Percentiles rank a stretch among this genome's conserved stretches.
Conservation (phyloP, 306 rosid species). For the Phaseolus lunatus region DNA sequence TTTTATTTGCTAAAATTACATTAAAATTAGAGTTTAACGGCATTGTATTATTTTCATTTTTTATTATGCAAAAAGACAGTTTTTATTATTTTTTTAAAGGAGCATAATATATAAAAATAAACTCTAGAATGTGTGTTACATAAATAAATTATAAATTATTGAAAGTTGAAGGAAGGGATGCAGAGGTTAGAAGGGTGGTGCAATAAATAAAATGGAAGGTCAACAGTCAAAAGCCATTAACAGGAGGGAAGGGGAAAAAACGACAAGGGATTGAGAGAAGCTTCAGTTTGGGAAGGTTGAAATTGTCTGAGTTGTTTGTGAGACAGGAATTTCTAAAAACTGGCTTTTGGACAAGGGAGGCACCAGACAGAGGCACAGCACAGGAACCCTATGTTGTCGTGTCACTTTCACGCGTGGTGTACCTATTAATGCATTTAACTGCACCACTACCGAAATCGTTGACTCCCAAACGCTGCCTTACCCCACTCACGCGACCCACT, state of each 20-base stretch:
- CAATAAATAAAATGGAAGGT: not conserved
- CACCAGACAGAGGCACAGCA: constrained; percentile 19
- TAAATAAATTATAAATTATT: too few relatives aligned
- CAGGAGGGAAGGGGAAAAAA: not conserved
- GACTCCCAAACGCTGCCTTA: constrained; percentile 47
- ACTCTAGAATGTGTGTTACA: too few relatives aligned
- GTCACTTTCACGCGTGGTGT: constrained; percentile 62
- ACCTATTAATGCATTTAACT: constrained; percentile 43
- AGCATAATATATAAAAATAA: too few relatives aligned
- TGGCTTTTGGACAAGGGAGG: not conserved
- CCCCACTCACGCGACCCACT: constrained; percentile 34
- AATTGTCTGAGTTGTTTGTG: constrained; percentile 7
- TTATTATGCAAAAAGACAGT: too few relatives aligned
- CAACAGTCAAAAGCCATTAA: constrained; percentile 39
- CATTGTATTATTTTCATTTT: too few relatives aligned
- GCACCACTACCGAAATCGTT: constrained; percentile 55
- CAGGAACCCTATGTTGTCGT: constrained; percentile 42
- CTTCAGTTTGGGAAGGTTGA: constrained; percentile 39
- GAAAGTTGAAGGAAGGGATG: not conserved
- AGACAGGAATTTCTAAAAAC: constrained; percentile 27
- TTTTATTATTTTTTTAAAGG: too few relatives aligned
- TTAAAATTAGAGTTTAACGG: too few relatives aligned
- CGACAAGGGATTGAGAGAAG: constrained; percentile 31
- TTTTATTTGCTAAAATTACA: too few relatives aligned
- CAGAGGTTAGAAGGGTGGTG: too few relatives aligned